A percentile compares a stretch with the other conserved stretches of the same genome.
Evolutionary conservation across 108 stramenopile genomes (phyloP).

Genomic region (Discostella pseudostelligera): DNA sequence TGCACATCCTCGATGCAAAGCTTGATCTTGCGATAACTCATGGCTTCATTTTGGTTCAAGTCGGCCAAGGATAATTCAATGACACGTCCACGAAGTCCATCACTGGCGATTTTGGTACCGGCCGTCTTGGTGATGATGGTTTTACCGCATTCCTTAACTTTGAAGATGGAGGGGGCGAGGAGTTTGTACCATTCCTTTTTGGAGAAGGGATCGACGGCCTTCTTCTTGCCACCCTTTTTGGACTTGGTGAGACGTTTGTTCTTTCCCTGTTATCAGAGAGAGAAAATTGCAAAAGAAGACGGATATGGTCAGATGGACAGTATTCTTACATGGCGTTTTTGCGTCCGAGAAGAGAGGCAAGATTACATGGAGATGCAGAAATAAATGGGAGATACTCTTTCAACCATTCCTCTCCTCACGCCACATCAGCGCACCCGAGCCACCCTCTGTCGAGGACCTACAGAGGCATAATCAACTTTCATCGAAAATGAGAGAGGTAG

Average conservation of each 20-base stretch:
- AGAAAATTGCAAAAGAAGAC: too few species aligned
- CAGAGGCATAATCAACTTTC: too few species aligned
- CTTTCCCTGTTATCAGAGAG: constrained; percentile 93
- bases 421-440: too few species aligned
- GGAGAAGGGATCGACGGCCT: constrained; percentile 96
- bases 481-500: too few species aligned
- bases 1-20: constrained; percentile 99
- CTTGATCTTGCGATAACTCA: constrained; percentile 97
- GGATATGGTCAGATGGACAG: too few species aligned
- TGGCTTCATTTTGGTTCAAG: constrained; percentile 93
- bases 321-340: too few species aligned
- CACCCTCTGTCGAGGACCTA: too few species aligned
- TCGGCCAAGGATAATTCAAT: constrained; percentile 97
- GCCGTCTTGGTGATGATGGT: constrained; percentile 98
- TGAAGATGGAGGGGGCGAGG: constrained; percentile 96
- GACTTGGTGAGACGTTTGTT: constrained; percentile 97
- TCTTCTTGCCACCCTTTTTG: constrained; percentile 92
- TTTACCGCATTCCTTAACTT: constrained; percentile 93
- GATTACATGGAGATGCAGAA: too few species aligned
- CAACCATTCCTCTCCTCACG: too few species aligned
- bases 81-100: constrained; percentile 97
- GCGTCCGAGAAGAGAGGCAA: too few species aligned
- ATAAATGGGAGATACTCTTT: too few species aligned
- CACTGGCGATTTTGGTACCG: constrained; percentile 98
- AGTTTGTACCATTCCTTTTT: constrained; percentile 99